Percentiles rank a stretch among this genome's conserved stretches.
Evolutionary conservation across 2,329 filamentous ascomycete species (phyloP).

Genomic region (Aspergillus fischeri): DNA sequence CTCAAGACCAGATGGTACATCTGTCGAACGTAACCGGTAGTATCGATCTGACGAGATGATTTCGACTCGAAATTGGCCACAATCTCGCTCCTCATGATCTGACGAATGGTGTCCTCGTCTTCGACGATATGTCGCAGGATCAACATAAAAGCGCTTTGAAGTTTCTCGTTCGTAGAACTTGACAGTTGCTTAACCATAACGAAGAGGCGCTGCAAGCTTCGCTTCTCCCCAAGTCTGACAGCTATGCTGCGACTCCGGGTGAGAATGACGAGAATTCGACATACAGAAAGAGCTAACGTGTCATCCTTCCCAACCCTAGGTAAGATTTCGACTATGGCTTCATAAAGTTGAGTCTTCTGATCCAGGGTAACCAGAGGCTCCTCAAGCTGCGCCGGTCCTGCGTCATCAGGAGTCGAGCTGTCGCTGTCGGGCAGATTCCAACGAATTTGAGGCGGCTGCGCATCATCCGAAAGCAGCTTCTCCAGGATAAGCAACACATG

Average conservation of each 20-base stretch:
- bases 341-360: conserved; percentile 67
- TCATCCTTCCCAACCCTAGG: conserved; percentile 86
- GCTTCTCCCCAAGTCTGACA: conserved; percentile 74
- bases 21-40: conserved; percentile 67
- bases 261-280: conserved; percentile 80
- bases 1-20: conserved; percentile 77
- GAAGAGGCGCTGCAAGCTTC: conserved; percentile 84
- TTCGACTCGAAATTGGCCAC: conserved; percentile 65
- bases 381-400: conserved; percentile 56
- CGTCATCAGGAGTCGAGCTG: conserved; percentile 44
- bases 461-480: conserved; percentile 82
- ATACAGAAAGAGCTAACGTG: conserved; percentile 73
- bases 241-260: conserved; percentile 76
- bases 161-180: conserved; percentile 68
- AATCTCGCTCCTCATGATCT: conserved; percentile 90
- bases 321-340: conserved; percentile 74
- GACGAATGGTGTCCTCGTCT: conserved; percentile 83
- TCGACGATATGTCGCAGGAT: conserved; percentile 90
- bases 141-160: conserved; percentile 74
- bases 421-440: conserved; percentile 60
- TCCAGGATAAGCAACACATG: conserved; percentile 88
- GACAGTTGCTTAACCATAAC: conserved; percentile 93
- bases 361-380: conserved; percentile 60
- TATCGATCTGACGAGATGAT: conserved; percentile 60
- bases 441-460: conserved; percentile 68